Evolutionary conservation across 108 stramenopile genomes (phyloP), one percentile per base, ranked within the genome.

Genomic region (Hondaea fermentalgiana): DNA sequence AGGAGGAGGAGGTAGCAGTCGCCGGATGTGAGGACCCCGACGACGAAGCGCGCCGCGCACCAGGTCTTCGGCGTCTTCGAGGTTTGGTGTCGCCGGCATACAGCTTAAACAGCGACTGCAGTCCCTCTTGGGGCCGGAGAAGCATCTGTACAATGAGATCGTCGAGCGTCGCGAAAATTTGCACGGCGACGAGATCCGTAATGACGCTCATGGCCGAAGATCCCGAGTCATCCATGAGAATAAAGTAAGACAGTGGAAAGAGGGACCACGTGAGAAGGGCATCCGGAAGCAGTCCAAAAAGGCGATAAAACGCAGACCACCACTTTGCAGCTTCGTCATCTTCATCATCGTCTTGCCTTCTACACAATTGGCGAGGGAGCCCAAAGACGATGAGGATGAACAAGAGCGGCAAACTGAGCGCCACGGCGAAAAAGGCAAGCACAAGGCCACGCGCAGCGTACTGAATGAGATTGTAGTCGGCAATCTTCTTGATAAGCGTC

Each of bases 101-200:
- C 6, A 83, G 51, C 49, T 28, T 83, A 35, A 83, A 83, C 6
- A 83, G 45, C 45, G 76, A 83, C 45, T 83, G 76, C 10, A 83
- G 49, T 6, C 76, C 76, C 51, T 47, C 76, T 8, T 83, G 49
- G 6, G 76, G 76, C 51, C 16, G 49, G 10, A 83, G 51, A 12
- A 83, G 49, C 76, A 83, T 83, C n/a, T 83, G 76, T 45, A 83
- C 76, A 25, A 83, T 53, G n/a, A 53, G 14, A 53, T 83, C 76
- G 51, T 83, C 76, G n/a, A 83, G 51, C 19, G 49, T 28, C 6
- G 76, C 76, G 28, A 83, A 83, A 53, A 83, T 53, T 45, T 83
- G 76, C 43, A 83, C 76, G 8, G 76, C 76, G 3, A 83, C 76
- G 10, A 83, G 49, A 28, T 83, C 51, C 23, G 76, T 83, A 53